Conservation (phyloP, 768 basidiomycete species). For the Pulveroboletus sp. region DNA sequence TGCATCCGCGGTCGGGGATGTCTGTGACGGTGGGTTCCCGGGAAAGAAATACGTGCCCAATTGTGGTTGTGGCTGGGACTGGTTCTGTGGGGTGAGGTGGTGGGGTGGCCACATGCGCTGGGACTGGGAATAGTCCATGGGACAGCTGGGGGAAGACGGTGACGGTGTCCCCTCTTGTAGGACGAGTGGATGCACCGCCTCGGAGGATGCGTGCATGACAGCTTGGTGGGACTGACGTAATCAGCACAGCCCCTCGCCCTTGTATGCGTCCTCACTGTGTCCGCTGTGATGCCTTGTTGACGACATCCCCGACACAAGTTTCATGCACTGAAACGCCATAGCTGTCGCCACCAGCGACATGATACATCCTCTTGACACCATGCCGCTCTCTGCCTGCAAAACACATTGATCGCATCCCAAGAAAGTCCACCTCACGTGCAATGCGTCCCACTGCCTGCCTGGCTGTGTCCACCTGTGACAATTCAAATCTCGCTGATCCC, state of each 20-base stretch:
- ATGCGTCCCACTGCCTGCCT: background rate
- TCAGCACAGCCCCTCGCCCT: conserved; percentile 6
- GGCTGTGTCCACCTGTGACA: no score
- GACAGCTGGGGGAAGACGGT: background rate
- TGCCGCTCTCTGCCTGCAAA: conserved; percentile 13
- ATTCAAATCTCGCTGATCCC: background rate
- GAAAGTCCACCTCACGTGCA: background rate
- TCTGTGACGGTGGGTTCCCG: no score
- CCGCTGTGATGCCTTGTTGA: no score
- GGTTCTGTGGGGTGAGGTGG: conserved; percentile 14
- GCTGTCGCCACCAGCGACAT: conserved; percentile 17
- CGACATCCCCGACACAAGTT: conserved; percentile 5
- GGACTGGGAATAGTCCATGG: conserved; percentile 31
- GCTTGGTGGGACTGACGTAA: conserved; percentile 19
- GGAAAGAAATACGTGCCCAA: conserved; percentile 24
- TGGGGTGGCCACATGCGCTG: conserved; percentile 25
- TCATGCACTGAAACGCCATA: conserved; percentile 26
- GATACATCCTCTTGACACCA: conserved; percentile 9
- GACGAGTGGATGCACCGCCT: conserved; percentile 13
- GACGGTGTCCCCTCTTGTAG: conserved; percentile 14
- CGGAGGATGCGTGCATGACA: conserved; percentile 5
- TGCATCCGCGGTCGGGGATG: conserved; percentile 13
- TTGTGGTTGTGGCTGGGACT: background rate
- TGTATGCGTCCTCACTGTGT: no score
- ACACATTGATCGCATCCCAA: conserved; percentile 14